Percentiles rank a stretch among this genome's conserved stretches.
phyloP scores from a whole-genome alignment of 2,329 filamentous ascomycete genomes.

The Penicillium sumatraense region DNA sequence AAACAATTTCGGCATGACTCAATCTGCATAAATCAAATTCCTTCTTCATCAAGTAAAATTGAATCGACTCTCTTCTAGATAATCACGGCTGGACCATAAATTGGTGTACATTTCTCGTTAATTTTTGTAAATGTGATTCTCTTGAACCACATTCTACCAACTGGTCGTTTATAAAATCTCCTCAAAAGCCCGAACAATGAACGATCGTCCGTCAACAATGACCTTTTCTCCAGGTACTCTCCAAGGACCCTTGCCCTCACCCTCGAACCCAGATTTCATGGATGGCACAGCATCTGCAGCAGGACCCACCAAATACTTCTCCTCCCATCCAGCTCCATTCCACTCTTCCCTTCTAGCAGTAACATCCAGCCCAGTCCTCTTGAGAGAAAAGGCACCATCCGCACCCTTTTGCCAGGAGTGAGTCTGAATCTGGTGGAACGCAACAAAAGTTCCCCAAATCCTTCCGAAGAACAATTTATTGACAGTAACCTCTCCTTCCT shows the following conservation, averaged over 20 bases:
- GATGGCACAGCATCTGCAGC: constrained; percentile 22
- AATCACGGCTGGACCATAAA: too few species aligned
- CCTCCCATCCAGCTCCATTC: constrained; percentile 20
- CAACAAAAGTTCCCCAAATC: constrained; percentile 38
- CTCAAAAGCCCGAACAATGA: constrained; percentile 35
- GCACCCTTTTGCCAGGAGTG: constrained; percentile 12
- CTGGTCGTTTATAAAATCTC: constrained; percentile 8
- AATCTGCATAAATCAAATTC: not conserved
- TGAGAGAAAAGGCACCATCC: constrained; percentile 15
- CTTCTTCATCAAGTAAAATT: not conserved
- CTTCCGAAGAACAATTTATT: constrained; percentile 35
- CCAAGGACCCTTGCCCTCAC: constrained; percentile 20
- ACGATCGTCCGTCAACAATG: constrained; percentile 21
- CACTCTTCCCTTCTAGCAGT: constrained; percentile 36
- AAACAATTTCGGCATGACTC: not conserved
- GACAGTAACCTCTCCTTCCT: constrained; percentile 23
- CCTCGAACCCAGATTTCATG: constrained; percentile 19
- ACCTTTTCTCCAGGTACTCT: constrained; percentile 24
- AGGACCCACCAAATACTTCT: constrained; percentile 23
- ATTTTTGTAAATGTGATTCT: too few species aligned
- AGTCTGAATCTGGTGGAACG: constrained; percentile 32
- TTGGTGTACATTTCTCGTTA: too few species aligned
- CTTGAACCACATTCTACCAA: too few species aligned
- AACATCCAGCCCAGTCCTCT: constrained; percentile 30
- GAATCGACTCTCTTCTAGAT: too few species aligned